These are phyloP conservation scores for Stylosanthes scabra DNA, from an alignment of 331 rosid species.

Conservation along the genomic window DNA sequence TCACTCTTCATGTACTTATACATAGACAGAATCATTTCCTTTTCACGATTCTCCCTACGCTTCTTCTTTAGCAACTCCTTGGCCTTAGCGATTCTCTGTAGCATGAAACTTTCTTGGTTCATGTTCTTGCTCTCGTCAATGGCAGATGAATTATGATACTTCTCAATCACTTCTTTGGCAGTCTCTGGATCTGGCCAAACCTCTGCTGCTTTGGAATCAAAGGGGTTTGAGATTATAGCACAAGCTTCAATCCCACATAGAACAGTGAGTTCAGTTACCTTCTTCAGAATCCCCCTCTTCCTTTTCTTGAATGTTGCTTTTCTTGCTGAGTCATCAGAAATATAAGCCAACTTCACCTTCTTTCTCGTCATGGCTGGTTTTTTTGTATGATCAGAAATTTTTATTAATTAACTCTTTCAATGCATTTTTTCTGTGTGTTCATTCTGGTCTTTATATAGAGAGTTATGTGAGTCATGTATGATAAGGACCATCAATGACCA, in stretches of 20 bases:
- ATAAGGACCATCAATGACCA: not conserved
- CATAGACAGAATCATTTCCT: conserved; percentile 46
- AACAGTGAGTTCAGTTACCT: conserved; percentile 60
- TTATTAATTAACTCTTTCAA: not conserved
- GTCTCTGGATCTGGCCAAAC: conserved; percentile 51
- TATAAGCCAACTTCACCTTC: conserved; percentile 60
- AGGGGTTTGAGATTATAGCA: conserved; percentile 56
- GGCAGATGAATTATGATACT: conserved; percentile 43
- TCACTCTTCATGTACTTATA: conserved; percentile 33
- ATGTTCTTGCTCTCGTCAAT: conserved; percentile 62
- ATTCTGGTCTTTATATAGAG: conserved; percentile 1
- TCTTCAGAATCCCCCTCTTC: conserved; percentile 65
- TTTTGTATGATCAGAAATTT: no score
- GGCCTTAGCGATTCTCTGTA: conserved; percentile 55
- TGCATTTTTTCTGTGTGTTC: not conserved
- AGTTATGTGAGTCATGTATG: not conserved
- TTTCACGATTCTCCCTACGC: conserved; percentile 48
- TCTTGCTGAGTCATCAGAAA: conserved; percentile 52
- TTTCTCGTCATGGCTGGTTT: conserved; percentile 56
- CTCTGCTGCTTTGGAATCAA: conserved; percentile 40
- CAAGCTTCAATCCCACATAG: conserved; percentile 69
- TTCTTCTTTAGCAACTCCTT: conserved; percentile 50
- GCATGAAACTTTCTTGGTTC: conserved; percentile 57
- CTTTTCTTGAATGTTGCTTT: conserved; percentile 67
- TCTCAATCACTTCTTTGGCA: conserved; percentile 37